Conservation (phyloP, 2,329 filamentous ascomycete genomes). For the Aureobasidium zeae region DNA sequence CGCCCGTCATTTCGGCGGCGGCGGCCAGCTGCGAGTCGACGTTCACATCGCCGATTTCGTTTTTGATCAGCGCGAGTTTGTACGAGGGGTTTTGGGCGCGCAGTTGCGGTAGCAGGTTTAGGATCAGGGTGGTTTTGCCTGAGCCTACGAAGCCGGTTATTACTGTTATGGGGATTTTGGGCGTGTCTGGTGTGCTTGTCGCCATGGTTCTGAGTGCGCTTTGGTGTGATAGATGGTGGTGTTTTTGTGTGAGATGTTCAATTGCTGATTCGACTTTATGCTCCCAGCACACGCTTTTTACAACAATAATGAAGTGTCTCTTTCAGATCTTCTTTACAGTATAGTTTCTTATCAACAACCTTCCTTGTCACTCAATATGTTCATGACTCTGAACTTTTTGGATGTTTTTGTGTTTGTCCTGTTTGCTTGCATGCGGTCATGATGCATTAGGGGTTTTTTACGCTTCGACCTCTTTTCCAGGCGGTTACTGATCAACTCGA, state of each 20-base stretch:
- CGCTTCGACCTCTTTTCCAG: no score
- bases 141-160: slow-evolving; percentile 93
- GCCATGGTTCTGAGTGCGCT: neutral
- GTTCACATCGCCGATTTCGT: slow-evolving; percentile 93
- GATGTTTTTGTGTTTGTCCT: slow-evolving; percentile 12
- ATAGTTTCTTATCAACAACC: no score
- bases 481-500: no score
- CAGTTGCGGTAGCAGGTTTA: slow-evolving; percentile 88
- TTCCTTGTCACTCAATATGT: no score
- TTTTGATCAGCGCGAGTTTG: slow-evolving; percentile 89
- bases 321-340: no score
- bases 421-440: slow-evolving; percentile 7
- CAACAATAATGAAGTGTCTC: no score
- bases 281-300: no score
- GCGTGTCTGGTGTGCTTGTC: neutral
- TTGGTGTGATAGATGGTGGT: neutral
- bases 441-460: no score
- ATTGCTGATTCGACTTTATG: no score
- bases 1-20: slow-evolving; percentile 73
- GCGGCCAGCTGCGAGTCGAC: slow-evolving; percentile 87
- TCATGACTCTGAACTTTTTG: no score
- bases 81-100: slow-evolving; percentile 77
- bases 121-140: slow-evolving; percentile 90
- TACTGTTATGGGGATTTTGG: slow-evolving; percentile 73
- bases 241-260: no score